A percentile compares a stretch with the other conserved stretches of the same genome.
Conservation (phyloP, 257 asterid species). For the Nicotiana benthamiana region DNA sequence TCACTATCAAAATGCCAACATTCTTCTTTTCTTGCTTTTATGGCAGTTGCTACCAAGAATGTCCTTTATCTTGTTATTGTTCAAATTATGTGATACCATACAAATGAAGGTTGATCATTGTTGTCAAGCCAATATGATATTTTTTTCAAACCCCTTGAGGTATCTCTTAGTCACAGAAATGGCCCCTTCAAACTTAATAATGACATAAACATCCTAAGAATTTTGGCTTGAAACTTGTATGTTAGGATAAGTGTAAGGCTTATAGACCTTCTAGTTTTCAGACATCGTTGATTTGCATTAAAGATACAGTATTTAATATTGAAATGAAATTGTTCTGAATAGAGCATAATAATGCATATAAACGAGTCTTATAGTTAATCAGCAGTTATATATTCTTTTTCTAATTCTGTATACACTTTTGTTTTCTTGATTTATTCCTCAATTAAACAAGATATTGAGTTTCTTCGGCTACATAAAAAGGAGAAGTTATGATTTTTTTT, state of each 20-base stretch:
- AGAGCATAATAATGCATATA: too few species aligned
- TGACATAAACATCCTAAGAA: not conserved
- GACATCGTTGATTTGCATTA: too few species aligned
- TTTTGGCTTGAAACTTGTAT: not conserved
- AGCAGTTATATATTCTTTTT: not conserved
- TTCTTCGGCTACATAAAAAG: not conserved
- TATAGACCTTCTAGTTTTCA: too few species aligned
- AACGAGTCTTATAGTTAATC: not conserved
- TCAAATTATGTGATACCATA: not conserved
- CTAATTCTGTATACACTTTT: not conserved
- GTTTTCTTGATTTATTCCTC: not conserved
- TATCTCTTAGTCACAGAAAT: not conserved
- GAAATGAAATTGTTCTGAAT: too few species aligned
- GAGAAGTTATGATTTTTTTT: not conserved
- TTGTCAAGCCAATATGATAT: not conserved
- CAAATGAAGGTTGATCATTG: not conserved
- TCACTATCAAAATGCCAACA: not conserved
- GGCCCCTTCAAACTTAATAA: not conserved
- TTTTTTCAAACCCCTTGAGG: not conserved
- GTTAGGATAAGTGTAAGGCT: too few species aligned
- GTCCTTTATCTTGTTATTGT: not conserved
- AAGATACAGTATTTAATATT: too few species aligned
- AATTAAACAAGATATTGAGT: not conserved
- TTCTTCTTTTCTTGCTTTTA: slow-evolving; percentile 21
- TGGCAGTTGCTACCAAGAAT: not conserved